These are phyloP conservation scores for Pichia sp. DNA, from an alignment of 1,139 yeast species.

Conservation along the genomic window DNA sequence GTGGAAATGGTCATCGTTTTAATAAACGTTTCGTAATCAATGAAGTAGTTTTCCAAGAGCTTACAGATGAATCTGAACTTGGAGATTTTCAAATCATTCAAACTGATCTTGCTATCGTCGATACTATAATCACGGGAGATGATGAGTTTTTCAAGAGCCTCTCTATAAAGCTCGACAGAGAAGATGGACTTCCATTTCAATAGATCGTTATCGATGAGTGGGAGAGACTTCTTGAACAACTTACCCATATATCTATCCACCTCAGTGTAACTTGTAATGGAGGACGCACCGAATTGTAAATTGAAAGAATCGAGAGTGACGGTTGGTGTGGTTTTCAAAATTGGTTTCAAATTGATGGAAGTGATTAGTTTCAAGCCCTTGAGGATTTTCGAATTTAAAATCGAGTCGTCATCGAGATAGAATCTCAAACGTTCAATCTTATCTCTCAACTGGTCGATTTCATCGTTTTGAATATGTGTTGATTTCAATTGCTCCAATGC, in stretches of 20 bases:
- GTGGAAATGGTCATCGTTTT: constrained; percentile 5
- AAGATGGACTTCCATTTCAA: constrained; percentile 10
- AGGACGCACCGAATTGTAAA: constrained; percentile 15
- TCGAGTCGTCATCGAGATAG: constrained; percentile 15
- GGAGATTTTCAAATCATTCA: constrained; percentile 9
- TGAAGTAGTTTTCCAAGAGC: constrained; percentile 18
- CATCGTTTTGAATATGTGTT: constrained; percentile 16
- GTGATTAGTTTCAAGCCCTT: constrained; percentile 5
- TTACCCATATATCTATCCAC: constrained; percentile 12
- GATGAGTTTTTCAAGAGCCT: constrained; percentile 14
- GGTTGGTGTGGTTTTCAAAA: constrained; percentile 4
- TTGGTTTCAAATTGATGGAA: constrained; percentile 2
- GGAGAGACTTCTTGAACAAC: constrained; percentile 14
- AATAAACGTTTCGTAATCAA: constrained; percentile 15
- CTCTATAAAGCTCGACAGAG: constrained; percentile 13
- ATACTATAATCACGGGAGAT: constrained; percentile 4
- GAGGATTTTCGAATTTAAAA: constrained; percentile 9
- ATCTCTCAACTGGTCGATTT: constrained; percentile 13
- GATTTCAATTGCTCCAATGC: constrained; percentile 13
- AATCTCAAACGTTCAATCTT: constrained; percentile 15
- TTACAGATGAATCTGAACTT: constrained; percentile 14
- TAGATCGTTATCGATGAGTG: constrained; percentile 14
- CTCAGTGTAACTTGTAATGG: constrained; percentile 12
- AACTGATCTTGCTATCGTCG: neutral
- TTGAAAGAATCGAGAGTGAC: constrained; percentile 7